Conservation (phyloP, 306 rosid genomes). For the Rosa chinensis region DNA sequence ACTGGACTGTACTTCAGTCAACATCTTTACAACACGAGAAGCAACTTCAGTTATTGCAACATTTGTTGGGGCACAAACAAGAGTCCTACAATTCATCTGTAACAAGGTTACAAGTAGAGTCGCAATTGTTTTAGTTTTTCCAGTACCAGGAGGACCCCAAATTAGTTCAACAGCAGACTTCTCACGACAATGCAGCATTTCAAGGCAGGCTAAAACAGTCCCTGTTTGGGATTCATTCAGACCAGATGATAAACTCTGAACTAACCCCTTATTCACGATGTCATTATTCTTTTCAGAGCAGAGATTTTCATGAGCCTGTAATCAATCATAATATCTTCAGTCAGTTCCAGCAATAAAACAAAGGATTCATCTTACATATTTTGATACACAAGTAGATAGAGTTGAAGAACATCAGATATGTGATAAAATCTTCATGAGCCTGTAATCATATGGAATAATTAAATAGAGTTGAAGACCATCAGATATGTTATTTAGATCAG, state of each 20-base stretch:
- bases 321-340: neutral
- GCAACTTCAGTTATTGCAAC: conserved; percentile 69
- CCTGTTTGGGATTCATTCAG: conserved; percentile 52
- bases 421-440: no score
- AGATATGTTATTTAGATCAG: no score
- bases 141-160: conserved; percentile 87
- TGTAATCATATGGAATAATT: no score
- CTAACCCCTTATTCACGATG: neutral
- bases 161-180: conserved; percentile 52
- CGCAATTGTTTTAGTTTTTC: conserved; percentile 64
- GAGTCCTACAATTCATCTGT: conserved; percentile 41
- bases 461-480: no score
- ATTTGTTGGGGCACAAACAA: conserved; percentile 72
- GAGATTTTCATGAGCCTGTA: conserved; percentile 35
- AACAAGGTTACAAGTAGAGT: conserved; percentile 43
- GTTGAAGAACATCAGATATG: no score
- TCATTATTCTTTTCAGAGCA: conserved; percentile 6
- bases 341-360: neutral
- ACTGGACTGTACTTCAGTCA: conserved; percentile 26
- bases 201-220: conserved; percentile 52
- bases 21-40: conserved; percentile 23
- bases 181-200: conserved; percentile 25
- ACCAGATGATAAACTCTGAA: conserved; percentile 14
- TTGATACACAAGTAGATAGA: no score
- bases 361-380: no score